Evolutionary conservation across 2,329 filamentous ascomycete species (phyloP), one percentile per base, ranked within the genome.

Genomic region (Cladosporium cucumerinum): DNA sequence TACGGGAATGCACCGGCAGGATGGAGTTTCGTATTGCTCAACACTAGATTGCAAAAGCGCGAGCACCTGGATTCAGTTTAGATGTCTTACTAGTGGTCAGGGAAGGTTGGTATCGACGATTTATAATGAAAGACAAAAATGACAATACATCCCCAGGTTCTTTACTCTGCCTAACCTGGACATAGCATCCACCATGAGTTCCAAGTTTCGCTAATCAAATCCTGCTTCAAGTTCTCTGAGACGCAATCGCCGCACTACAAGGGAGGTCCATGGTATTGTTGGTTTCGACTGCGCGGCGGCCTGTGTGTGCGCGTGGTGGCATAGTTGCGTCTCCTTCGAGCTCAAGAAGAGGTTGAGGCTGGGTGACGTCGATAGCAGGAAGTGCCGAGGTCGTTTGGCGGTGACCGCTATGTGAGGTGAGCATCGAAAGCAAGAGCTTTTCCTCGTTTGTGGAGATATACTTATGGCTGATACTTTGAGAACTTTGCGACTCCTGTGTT

Each of bases 31-130:
- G 36, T 58, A 18, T 30, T 46, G 36, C 36, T 39, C 10, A 25
- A 58, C 21, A 39, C 54, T 57, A 58, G 55, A 58, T 46, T 58
- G 55, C 52, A 57, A 26, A 57, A 23, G 55, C 55, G 36, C 55
- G 55, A 58, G 55, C 55, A 58, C 14, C 23, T 46, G 14, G 16
- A 28, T 25, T 54, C 14, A 46, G 0, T 51, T 58, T 58, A 36
- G 23, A 58, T 58, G 55, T 58, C 7, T 58, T 34, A 43, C 32
- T 58, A 58, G 55, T 26, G 34, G 34, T 25, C 14, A 28, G 14
- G 21, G 16, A 28, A 58, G n/a, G 32, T 58, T 30, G 32, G 54
- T 57, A 39, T 39, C 54, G 14, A 46, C 25, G 36, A 58, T 16
- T 36, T 25, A 58, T 43, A 23, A 58, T 26, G 55, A 57, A 57